phyloP scores from a whole-genome alignment of 306 rosid species.

The Inga laurina region DNA sequence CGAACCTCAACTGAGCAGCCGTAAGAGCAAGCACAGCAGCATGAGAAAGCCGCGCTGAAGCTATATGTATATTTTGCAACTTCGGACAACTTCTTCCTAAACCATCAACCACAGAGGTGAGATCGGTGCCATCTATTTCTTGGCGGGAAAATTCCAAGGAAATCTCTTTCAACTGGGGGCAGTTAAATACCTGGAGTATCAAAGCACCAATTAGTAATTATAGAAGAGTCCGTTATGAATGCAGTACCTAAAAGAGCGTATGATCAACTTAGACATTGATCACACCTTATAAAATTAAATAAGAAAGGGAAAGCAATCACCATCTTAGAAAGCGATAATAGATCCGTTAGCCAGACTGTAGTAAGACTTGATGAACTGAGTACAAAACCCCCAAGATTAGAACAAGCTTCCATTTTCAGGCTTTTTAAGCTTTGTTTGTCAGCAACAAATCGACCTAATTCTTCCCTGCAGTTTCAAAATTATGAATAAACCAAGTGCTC shows the following conservation, averaged over 20 bases:
- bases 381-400: constrained; percentile 70
- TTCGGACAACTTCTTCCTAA: constrained; percentile 80
- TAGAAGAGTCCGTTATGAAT: not conserved
- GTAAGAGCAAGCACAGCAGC: constrained; percentile 89
- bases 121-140: constrained; percentile 75
- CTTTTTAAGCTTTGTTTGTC: constrained; percentile 76
- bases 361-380: constrained; percentile 77
- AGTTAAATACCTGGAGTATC: constrained; percentile 65
- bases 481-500: constrained; percentile 21
- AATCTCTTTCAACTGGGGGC: constrained; percentile 87
- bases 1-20: constrained; percentile 83
- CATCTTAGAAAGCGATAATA: constrained; percentile 81
- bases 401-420: constrained; percentile 94
- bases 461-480: constrained; percentile 61
- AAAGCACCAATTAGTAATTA: constrained; percentile 31
- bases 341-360: constrained; percentile 92
- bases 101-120: constrained; percentile 59
- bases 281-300: not conserved
- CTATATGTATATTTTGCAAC: constrained; percentile 86
- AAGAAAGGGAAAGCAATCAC: constrained; percentile 46
- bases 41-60: constrained; percentile 85
- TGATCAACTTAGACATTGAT: not conserved
- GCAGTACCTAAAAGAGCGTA: not conserved
- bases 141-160: constrained; percentile 77
- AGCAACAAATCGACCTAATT: constrained; percentile 84